Percentiles rank a stretch among this genome's conserved stretches.
Evolutionary conservation across 2,329 filamentous ascomycete species (phyloP).

Genomic region (Diaporthe capsici): DNA sequence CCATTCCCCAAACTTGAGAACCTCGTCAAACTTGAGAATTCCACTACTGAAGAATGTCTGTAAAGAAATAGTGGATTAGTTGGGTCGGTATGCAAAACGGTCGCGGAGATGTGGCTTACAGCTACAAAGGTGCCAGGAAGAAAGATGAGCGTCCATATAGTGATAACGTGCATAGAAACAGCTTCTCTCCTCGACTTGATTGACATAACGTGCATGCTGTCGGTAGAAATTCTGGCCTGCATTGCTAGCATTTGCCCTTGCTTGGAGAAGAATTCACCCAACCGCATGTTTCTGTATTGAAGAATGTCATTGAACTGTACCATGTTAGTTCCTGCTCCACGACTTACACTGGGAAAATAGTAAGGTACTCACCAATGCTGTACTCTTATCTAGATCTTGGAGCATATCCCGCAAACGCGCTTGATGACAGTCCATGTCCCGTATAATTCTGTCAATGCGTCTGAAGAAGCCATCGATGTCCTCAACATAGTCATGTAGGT

Average conservation of each 20-base stretch:
- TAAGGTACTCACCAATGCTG: neutral
- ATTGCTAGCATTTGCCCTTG: neutral
- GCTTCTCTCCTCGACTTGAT: slow-evolving; percentile 61
- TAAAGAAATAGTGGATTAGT: slow-evolving; percentile 9
- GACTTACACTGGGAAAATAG: too few relatives aligned
- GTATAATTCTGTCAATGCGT: neutral
- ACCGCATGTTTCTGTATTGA: neutral
- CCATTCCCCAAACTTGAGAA: neutral
- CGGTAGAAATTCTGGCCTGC: neutral
- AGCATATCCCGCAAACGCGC: neutral
- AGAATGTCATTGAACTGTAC: neutral
- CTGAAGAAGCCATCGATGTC: neutral
- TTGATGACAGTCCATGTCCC: neutral
- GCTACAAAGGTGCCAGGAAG: slow-evolving; percentile 49
- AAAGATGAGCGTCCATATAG: slow-evolving; percentile 49
- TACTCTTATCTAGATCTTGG: neutral
- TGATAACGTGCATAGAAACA: slow-evolving; percentile 51
- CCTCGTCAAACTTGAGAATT: neutral
- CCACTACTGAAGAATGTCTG: slow-evolving; percentile 25
- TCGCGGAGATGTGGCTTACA: too few relatives aligned
- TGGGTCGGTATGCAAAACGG: too few relatives aligned
- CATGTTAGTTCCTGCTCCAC: too few relatives aligned
- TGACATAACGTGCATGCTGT: slow-evolving; percentile 63
- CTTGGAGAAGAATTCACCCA: neutral
- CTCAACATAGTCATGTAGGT: neutral